Percentiles rank a stretch among this genome's conserved stretches.
Evolutionary conservation across 192 early-diverging fungal genomes (phyloP).

Genomic region (Podila horticola): DNA sequence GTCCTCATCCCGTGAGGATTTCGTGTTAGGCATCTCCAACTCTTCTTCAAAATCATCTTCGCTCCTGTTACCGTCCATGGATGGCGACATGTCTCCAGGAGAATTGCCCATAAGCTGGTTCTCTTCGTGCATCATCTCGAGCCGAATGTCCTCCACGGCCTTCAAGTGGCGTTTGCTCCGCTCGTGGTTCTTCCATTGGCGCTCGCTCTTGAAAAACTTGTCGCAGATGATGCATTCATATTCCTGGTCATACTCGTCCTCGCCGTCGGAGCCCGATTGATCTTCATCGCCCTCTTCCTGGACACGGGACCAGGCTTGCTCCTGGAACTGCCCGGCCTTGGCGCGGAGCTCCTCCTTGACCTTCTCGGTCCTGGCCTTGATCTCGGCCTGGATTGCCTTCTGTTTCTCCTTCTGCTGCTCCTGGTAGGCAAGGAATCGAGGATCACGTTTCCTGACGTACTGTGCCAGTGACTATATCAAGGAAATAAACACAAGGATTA

Average conservation of each 20-base stretch:
- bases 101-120: constrained; percentile 32
- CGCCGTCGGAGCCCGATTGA: constrained; percentile 17
- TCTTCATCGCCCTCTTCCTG: constrained; percentile 45
- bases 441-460: constrained; percentile 90
- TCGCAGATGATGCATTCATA: constrained; percentile 90
- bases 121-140: constrained; percentile 82
- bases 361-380: constrained; percentile 67
- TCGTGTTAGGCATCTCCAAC: constrained; percentile 21
- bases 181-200: constrained; percentile 88
- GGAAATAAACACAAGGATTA: neutral
- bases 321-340: constrained; percentile 66
- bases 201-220: constrained; percentile 85
- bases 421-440: constrained; percentile 79
- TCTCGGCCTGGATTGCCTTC: constrained; percentile 64
- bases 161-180: constrained; percentile 88
- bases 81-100: neutral
- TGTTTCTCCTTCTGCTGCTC: constrained; percentile 66
- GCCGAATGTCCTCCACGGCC: constrained; percentile 76
- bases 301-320: constrained; percentile 80
- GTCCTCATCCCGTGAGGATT: neutral
- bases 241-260: constrained; percentile 65
- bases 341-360: constrained; percentile 64
- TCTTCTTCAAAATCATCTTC: constrained; percentile 24
- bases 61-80: neutral
- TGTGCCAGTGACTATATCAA: constrained; percentile 69